phyloP scores from a whole-genome alignment of 768 basidiomycete species.

The Mycena latifolia region DNA sequence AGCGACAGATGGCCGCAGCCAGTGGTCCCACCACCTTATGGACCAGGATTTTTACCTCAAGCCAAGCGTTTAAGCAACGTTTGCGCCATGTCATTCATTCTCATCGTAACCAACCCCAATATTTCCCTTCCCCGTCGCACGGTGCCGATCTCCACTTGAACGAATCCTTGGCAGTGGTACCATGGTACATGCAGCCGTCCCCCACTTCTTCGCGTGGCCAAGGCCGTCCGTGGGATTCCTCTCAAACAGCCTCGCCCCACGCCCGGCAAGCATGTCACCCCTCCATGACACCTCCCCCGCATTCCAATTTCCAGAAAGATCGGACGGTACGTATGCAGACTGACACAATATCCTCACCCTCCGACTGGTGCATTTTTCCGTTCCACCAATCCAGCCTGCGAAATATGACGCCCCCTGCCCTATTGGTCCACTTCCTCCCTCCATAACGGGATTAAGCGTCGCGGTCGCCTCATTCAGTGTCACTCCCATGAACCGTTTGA shows the following conservation, averaged over 20 bases:
- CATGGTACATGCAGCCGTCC: background rate
- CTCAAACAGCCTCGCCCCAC: slow-evolving; percentile 12
- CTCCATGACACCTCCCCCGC: too few species aligned
- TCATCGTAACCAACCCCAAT: too few species aligned
- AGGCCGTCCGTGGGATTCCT: background rate
- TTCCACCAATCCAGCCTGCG: background rate
- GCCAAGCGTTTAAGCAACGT: too few species aligned
- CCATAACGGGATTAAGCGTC: background rate
- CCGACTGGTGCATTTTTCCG: slow-evolving; percentile 9
- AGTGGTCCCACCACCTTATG: too few species aligned
- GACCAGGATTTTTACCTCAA: too few species aligned
- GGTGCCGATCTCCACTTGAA: background rate
- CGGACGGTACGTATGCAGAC: background rate
- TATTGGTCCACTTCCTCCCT: slow-evolving; percentile 7
- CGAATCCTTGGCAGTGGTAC: slow-evolving; percentile 3
- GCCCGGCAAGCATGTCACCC: slow-evolving; percentile 3
- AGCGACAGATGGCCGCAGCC: too few species aligned
- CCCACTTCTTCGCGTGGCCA: slow-evolving; percentile 1
- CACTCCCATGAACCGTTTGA: too few species aligned
- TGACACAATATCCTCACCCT: slow-evolving; percentile 16
- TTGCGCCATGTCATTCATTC: too few species aligned
- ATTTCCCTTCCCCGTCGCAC: slow-evolving; percentile 5
- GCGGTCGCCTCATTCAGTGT: too few species aligned
- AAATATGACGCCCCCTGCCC: background rate
- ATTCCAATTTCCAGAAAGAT: background rate